A percentile compares a stretch with the other conserved stretches of the same genome.
Conservation (phyloP, 2,329 filamentous ascomycete species). For the Acephala macrosclerotiorum region DNA sequence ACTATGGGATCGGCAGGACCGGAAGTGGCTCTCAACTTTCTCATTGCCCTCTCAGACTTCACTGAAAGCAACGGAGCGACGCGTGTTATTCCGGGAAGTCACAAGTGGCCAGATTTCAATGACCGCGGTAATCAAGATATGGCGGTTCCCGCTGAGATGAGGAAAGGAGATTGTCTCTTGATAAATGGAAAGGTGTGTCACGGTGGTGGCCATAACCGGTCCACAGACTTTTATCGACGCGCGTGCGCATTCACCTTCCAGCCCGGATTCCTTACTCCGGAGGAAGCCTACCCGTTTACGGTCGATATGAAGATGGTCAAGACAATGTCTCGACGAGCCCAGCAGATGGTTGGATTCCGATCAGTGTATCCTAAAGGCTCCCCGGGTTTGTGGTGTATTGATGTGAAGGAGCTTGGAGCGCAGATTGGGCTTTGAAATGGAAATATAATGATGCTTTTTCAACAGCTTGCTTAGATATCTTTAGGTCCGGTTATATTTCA, state of each 20-base stretch:
- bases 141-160: neutral
- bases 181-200: neutral
- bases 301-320: neutral
- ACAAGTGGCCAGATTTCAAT: slow-evolving; percentile 1
- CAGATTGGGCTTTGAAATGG: no score
- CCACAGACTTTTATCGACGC: neutral
- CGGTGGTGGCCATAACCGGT: neutral
- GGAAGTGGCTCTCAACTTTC: neutral
- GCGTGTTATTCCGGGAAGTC: neutral
- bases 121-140: neutral
- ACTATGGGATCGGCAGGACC: neutral
- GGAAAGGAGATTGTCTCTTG: neutral
- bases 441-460: no score
- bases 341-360: neutral
- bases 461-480: no score
- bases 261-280: neutral
- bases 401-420: neutral
- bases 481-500: no score
- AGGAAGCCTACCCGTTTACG: neutral
- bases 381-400: neutral
- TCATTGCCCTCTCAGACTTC: neutral
- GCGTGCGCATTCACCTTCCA: neutral
- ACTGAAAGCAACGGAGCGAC: neutral
- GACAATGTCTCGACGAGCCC: neutral
- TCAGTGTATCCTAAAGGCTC: neutral